phyloP scores from a whole-genome alignment of 805 yeast species.

The Peterozyma toletana region DNA sequence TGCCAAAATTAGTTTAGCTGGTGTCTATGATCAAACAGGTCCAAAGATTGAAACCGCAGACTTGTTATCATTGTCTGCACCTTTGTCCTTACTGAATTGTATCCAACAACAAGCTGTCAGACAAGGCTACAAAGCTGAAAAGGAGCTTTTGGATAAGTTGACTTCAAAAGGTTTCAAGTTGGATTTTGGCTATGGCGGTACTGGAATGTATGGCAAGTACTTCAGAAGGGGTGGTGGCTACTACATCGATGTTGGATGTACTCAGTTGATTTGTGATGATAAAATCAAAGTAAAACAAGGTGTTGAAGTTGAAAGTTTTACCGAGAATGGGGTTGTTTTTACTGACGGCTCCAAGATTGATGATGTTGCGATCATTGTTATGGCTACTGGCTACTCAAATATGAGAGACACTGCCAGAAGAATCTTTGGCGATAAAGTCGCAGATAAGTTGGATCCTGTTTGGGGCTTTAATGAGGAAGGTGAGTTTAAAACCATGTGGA shows the following conservation, averaged over 20 bases:
- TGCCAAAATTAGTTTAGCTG: constrained; percentile 20
- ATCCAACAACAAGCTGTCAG: constrained; percentile 30
- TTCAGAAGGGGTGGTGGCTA: constrained; percentile 38
- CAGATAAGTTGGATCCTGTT: constrained; percentile 27
- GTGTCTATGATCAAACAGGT: constrained; percentile 29
- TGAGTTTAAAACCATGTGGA: constrained; percentile 29
- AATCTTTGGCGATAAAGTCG: constrained; percentile 28
- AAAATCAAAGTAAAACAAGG: constrained; percentile 30
- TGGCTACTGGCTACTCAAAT: constrained; percentile 37
- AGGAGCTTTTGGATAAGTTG: constrained; percentile 23
- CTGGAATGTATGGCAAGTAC: constrained; percentile 33
- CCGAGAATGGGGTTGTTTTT: constrained; percentile 29
- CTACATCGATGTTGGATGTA: constrained; percentile 38
- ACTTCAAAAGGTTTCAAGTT: constrained; percentile 29
- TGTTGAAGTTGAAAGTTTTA: constrained; percentile 24
- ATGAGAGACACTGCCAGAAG: constrained; percentile 33
- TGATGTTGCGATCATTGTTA: constrained; percentile 30
- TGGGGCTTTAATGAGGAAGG: constrained; percentile 39
- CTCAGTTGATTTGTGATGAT: constrained; percentile 29
- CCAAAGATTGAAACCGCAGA: constrained; percentile 30
- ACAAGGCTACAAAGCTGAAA: constrained; percentile 24
- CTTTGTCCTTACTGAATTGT: constrained; percentile 25
- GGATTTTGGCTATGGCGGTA: constrained; percentile 34
- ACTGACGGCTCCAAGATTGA: constrained; percentile 29
- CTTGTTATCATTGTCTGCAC: constrained; percentile 25